A percentile compares a stretch with the other conserved stretches of the same genome.
phyloP scores from a whole-genome alignment of 2,329 filamentous ascomycete genomes.

The Penicillium griseofulvum region DNA sequence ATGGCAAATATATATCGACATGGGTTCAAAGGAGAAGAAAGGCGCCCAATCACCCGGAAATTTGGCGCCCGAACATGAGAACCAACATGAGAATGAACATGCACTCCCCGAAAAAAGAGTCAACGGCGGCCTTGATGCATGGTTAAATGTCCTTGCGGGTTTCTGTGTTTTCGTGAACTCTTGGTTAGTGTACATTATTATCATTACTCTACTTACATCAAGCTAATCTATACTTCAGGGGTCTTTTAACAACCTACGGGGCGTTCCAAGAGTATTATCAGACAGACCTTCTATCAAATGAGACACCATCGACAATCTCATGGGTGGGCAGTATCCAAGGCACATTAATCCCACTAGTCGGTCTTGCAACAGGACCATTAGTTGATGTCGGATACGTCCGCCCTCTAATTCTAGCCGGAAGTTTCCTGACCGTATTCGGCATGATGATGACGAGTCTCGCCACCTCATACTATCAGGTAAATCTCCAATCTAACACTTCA shows the following conservation, averaged over 20 bases:
- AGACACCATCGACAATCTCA: slow-evolving; percentile 46
- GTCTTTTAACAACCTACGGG: slow-evolving; percentile 48
- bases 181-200: slow-evolving; percentile 21
- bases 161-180: slow-evolving; percentile 37
- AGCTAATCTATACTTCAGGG: slow-evolving; percentile 24
- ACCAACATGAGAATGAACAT: slow-evolving; percentile 1
- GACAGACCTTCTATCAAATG: slow-evolving; percentile 32
- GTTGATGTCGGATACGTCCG: slow-evolving; percentile 49
- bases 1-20: neutral
- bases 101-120: slow-evolving; percentile 10
- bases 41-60: neutral
- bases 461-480: slow-evolving; percentile 30
- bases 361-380: slow-evolving; percentile 50
- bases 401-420: slow-evolving; percentile 40
- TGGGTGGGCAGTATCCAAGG: slow-evolving; percentile 50
- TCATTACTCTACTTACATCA: neutral
- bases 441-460: slow-evolving; percentile 33
- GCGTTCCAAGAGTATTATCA: slow-evolving; percentile 52
- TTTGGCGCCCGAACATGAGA: neutral
- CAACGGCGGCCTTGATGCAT: slow-evolving; percentile 30
- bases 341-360: slow-evolving; percentile 48
- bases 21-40: slow-evolving; percentile 8
- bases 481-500: neutral
- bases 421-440: slow-evolving; percentile 38
- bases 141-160: slow-evolving; percentile 30